These are phyloP conservation scores for Ophiosphaerella narmari DNA, from an alignment of 2,329 filamentous ascomycete genomes.

Conservation along the genomic window DNA sequence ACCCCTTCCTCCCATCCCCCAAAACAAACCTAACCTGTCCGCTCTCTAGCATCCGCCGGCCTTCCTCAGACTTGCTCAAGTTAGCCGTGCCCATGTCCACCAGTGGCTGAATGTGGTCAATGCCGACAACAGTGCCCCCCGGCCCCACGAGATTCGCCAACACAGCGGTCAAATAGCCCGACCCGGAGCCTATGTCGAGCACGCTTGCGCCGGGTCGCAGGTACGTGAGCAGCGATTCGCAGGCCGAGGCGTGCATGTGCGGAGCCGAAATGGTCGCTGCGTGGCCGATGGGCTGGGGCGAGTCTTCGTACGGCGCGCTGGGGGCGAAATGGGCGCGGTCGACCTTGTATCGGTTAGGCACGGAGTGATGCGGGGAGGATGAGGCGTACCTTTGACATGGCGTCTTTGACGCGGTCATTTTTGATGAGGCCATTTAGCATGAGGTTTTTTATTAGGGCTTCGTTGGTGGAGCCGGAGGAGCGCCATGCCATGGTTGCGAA, in stretches of 20 bases:
- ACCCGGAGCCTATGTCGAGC: constrained; percentile 55
- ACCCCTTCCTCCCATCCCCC: constrained; percentile 65
- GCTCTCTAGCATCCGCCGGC: constrained; percentile 62
- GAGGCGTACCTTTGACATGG: constrained; percentile 70
- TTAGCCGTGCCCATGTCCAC: constrained; percentile 49
- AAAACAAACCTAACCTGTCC: constrained; percentile 73
- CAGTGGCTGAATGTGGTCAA: constrained; percentile 56
- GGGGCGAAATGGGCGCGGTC: constrained; percentile 87
- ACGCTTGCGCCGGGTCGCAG: constrained; percentile 57
- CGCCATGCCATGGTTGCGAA: constrained; percentile 79
- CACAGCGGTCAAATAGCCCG: constrained; percentile 82
- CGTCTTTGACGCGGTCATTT: constrained; percentile 72
- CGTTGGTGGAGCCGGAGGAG: constrained; percentile 76
- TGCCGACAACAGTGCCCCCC: constrained; percentile 51
- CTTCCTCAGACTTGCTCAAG: constrained; percentile 50
- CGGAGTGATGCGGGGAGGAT: background rate
- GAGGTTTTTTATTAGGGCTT: constrained; percentile 78
- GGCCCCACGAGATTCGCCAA: constrained; percentile 74
- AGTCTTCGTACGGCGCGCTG: constrained; percentile 71
- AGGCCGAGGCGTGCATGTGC: constrained; percentile 72
- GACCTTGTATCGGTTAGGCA: constrained; percentile 59
- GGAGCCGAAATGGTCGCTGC: constrained; percentile 72
- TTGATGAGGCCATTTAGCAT: constrained; percentile 72
- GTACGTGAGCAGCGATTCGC: constrained; percentile 64
- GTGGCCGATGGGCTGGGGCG: constrained; percentile 70